These are phyloP conservation scores for Taiozyma sp. DNA, from an alignment of 1,139 yeast species.

Conservation along the genomic window DNA sequence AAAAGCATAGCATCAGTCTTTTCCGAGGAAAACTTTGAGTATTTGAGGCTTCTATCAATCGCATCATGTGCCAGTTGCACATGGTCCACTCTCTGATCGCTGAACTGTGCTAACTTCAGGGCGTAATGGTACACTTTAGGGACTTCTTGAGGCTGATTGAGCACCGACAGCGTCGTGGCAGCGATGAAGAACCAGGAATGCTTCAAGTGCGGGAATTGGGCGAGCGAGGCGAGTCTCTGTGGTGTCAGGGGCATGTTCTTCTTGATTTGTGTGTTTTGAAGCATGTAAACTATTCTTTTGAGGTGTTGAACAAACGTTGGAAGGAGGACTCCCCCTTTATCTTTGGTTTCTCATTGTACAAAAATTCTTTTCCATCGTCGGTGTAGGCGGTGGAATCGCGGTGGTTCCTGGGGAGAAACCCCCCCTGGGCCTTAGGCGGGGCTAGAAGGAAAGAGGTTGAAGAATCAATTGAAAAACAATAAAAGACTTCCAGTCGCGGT, in stretches of 20 bases:
- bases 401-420: background rate
- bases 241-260: conserved; percentile 42
- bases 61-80: conserved; percentile 28
- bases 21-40: conserved; percentile 5
- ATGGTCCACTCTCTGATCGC: conserved; percentile 15
- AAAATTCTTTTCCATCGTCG: background rate
- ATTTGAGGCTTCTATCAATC: conserved; percentile 3
- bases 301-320: background rate
- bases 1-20: conserved; percentile 13
- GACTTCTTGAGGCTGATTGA: conserved; percentile 77
- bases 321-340: background rate
- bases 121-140: conserved; percentile 75
- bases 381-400: background rate
- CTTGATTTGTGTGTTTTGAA: background rate
- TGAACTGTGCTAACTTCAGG: conserved; percentile 42
- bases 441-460: too few species aligned
- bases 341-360: background rate
- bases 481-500: too few species aligned
- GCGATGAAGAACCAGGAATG: conserved; percentile 71
- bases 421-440: too few species aligned
- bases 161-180: conserved; percentile 75
- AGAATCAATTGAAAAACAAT: too few species aligned
- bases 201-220: conserved; percentile 47
- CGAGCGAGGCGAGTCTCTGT: conserved; percentile 52
- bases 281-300: background rate